Percentiles rank a stretch among this genome's conserved stretches.
Conservation (phyloP, 2,329 filamentous ascomycete species). For the Xylariaceae sp. region DNA sequence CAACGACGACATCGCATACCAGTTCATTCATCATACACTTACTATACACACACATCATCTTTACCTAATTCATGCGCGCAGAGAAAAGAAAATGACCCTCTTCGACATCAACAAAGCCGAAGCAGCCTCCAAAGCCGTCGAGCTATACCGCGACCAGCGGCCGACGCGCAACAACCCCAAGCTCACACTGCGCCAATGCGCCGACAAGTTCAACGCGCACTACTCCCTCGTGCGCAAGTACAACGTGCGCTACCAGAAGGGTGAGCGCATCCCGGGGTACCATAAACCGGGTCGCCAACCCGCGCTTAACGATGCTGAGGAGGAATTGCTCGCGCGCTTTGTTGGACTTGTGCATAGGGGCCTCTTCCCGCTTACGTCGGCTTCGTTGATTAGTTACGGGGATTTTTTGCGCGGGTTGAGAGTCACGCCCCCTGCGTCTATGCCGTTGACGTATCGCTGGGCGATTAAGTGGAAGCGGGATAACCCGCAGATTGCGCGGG, state of each 20-base stretch:
- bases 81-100: background rate
- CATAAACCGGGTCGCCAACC: background rate
- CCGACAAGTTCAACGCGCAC: background rate
- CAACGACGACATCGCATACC: background rate
- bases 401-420: background rate
- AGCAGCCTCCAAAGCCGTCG: background rate
- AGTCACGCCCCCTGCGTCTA: background rate
- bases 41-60: no score
- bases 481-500: background rate
- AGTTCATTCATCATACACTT: no score
- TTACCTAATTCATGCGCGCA: no score
- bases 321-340: background rate
- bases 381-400: background rate
- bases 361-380: background rate
- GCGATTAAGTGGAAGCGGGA: background rate
- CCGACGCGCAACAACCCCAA: background rate
- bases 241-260: background rate
- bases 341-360: background rate
- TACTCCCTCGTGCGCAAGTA: background rate
- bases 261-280: background rate
- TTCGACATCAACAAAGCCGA: conserved; percentile 1
- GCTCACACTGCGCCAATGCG: background rate
- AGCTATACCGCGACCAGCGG: background rate
- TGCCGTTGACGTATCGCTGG: background rate
- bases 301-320: background rate